Evolutionary conservation across 2,329 filamentous ascomycete species (phyloP), one percentile per base, ranked within the genome.

Genomic region (Cytospora mali): DNA sequence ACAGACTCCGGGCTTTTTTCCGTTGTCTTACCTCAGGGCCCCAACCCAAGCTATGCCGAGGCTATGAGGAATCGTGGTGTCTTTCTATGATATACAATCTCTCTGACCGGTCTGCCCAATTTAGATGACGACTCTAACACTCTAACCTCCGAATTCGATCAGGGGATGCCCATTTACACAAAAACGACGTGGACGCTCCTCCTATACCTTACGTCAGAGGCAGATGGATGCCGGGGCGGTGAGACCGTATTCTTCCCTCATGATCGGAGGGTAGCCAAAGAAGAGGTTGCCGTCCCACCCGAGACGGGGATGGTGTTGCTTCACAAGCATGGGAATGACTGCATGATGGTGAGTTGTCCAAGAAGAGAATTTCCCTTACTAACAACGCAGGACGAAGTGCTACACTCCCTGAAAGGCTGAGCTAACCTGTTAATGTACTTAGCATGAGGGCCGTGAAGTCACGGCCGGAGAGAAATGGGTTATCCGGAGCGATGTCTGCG

Each of bases 241-340:
- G 92, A 97, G 75, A 97, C 94, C 0, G 91, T 95, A 33, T 97
- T 97, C 75, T 96, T 96, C 72, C 91, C 91, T 0, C 87, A 91
- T 66, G 84, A 87, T 69, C 77, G 82, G 50, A 78, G 79, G 64
- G 75, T 81, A 3, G 72, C 80, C 21, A 81, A 82, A 21, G 85
- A 90, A 68, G 90, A 89, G 21, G 84, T 96, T 56, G 82, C 87
- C 1, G 87, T 96, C 7, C 83, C 83, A 0, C 85, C 91, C 13
- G 91, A 96, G 73, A 89, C 89, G n/a, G 94, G 94, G 2, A 90
- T 94, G 83, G 84, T 92, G 35, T 80, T 97, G 29, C 79, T 97
- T 64, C 94, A 97, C 75, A 91, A 91, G 66, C 94, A 97, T 76
- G 93, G 94, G 0, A 85, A 92, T 67, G 90, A 94, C 66, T 97